These are phyloP conservation scores for Colletotrichum karsti DNA, from an alignment of 2,329 filamentous ascomycete species.

Conservation along the genomic window DNA sequence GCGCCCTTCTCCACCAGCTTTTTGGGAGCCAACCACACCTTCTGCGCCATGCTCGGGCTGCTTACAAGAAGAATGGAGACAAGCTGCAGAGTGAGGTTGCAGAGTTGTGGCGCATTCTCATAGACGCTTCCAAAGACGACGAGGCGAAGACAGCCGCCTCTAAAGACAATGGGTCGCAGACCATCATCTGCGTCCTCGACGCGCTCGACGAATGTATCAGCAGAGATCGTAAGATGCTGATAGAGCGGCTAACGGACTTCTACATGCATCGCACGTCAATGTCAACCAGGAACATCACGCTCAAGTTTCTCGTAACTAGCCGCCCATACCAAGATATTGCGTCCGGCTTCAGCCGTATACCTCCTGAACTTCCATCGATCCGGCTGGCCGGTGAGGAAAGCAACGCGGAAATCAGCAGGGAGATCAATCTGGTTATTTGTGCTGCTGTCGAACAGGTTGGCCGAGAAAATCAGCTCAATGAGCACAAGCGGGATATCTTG, in stretches of 20 bases:
- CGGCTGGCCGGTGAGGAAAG: constrained; percentile 19
- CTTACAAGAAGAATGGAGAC: constrained; percentile 32
- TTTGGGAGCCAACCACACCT: constrained; percentile 37
- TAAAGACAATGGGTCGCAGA: background rate
- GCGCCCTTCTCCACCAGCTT: constrained; percentile 46
- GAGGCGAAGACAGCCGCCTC: background rate
- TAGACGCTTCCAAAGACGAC: constrained; percentile 4
- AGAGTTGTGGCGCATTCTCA: constrained; percentile 21
- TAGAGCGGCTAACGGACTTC: background rate
- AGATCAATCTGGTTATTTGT: constrained; percentile 19
- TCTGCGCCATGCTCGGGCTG: constrained; percentile 29
- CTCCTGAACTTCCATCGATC: constrained; percentile 6
- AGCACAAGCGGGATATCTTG: background rate
- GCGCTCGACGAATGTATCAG: constrained; percentile 20
- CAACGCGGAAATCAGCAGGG: constrained; percentile 16
- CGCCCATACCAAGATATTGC: constrained; percentile 23
- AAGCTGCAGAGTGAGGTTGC: constrained; percentile 26
- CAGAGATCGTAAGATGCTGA: background rate
- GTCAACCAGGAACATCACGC: background rate
- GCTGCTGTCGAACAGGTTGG: background rate
- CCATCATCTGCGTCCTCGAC: constrained; percentile 17
- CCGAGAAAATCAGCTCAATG: background rate
- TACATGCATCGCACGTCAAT: background rate
- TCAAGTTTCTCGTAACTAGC: constrained; percentile 24
- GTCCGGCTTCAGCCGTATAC: background rate